Evolutionary conservation across 176 grass and related monocot genomes (phyloP).

Genomic region (Phragmites australis): DNA sequence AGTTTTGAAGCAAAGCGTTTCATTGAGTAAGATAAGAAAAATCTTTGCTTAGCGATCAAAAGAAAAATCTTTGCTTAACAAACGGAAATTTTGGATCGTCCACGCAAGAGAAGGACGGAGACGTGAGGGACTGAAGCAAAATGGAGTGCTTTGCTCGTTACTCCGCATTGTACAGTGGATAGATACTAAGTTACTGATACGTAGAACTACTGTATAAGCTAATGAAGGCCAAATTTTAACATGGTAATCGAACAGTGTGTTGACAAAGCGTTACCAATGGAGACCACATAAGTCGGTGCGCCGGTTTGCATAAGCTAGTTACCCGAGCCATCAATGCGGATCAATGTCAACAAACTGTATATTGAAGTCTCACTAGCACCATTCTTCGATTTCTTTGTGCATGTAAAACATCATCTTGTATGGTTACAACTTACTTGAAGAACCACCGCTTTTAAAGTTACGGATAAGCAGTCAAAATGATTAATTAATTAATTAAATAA

Average conservation of each 20-base stretch:
- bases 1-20: neutral
- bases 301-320: neutral
- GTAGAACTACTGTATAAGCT: neutral
- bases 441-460: neutral
- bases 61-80: neutral
- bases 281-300: neutral
- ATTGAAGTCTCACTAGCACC: neutral
- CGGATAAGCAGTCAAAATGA: no score
- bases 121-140: neutral
- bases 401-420: neutral
- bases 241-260: neutral
- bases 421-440: neutral
- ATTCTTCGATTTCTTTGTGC: neutral
- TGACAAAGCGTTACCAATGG: neutral
- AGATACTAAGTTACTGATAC: neutral
- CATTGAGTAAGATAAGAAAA: conserved; percentile 7
- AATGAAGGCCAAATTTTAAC: neutral
- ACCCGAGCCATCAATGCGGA: neutral
- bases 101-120: neutral
- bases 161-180: neutral
- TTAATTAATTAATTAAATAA: no score
- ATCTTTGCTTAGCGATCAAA: neutral
- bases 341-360: neutral
- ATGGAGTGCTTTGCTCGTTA: neutral
- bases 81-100: neutral